Evolutionary conservation across 495 filamentous ascomycete genomes (phyloP), one percentile per base, ranked within the genome.

Genomic region (Aspergillus steynii): DNA sequence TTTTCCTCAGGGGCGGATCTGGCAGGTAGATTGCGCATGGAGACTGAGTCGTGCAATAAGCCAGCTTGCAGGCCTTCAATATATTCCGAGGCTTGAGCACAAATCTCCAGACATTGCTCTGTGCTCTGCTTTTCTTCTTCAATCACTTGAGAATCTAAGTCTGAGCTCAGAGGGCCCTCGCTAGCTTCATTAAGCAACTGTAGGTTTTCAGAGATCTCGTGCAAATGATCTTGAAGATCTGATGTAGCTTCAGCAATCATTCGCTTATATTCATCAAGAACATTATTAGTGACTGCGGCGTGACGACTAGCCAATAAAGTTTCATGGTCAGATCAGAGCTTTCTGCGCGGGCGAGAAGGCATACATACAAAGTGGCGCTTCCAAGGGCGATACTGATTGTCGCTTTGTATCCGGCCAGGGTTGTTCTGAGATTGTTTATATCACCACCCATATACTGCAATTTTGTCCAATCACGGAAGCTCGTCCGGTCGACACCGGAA

Each of bases 51-150:
- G 51, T 59, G 14, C 52, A 53, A 29, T 42, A 65, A 37, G 61
- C 57, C 28, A 63, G 58, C 54, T 27, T 61, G 61, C 20, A 58
- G 63, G 29, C 46, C 5, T 15, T 70, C 61, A 61, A 76, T 68
- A 28, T 69, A 71, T 14, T 58, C 55, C 12, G 63, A 69, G 28
- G 74, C 57, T 27, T 67, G 47, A 45, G 59, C 56, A 61, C 75
- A 76, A 62, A 76, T 73, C 31, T 58, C 51, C 37, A 78, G 70
- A 60, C 73, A 74, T 54, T 74, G 62, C 65, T 72, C 60, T 55
- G 71, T 71, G 55, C 70, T 73, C 46, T 65, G 37, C 50, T 60
- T 72, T 61, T 77, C 73, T 34, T 74, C 69, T 61, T 68, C 55
- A 56, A 74, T 67, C 52, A 64, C 61, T 50, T 61, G 57, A 50